Evolutionary conservation across 345 rosid genomes (phyloP).

Genomic region (Chamaenerion angustifolium): DNA sequence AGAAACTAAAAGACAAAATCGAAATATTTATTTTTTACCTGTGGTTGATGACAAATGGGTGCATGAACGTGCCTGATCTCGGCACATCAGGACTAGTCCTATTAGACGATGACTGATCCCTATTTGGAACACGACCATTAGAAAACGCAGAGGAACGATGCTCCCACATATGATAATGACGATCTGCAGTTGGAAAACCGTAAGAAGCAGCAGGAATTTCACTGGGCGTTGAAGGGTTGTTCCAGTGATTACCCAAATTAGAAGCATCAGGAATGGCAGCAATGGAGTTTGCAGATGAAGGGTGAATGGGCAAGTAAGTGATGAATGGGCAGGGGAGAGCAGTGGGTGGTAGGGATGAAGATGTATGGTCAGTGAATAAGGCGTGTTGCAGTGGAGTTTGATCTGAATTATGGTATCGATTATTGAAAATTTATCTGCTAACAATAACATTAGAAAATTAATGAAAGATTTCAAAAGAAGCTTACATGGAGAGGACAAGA

Average conservation of each 20-base stretch:
- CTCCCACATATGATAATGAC: constrained; percentile 62
- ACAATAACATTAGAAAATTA: constrained; percentile 3
- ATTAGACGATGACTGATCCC: constrained; percentile 42
- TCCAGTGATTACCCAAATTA: constrained; percentile 59
- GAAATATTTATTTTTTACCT: no score
- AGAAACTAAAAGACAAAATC: not conserved
- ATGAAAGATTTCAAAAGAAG: constrained; percentile 9
- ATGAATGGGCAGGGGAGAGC: constrained; percentile 75
- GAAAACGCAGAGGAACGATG: constrained; percentile 42
- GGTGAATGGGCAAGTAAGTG: constrained; percentile 72
- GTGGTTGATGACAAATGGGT: constrained; percentile 67
- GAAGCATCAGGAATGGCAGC: constrained; percentile 61
- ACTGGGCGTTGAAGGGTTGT: constrained; percentile 36
- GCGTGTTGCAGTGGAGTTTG: constrained; percentile 68
- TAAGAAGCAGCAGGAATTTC: constrained; percentile 66
- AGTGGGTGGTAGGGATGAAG: constrained; percentile 17
- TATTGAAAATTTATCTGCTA: constrained; percentile 3
- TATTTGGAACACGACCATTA: constrained; percentile 36
- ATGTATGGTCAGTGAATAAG: constrained; percentile 49
- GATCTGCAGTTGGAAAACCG: constrained; percentile 62
- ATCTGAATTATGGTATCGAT: constrained; percentile 41
- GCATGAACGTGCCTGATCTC: constrained; percentile 61
- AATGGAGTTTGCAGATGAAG: constrained; percentile 58
- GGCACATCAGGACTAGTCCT: constrained; percentile 47
- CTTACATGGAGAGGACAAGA: constrained; percentile 76